Percentiles rank a stretch among this genome's conserved stretches.
These are phyloP conservation scores for Oryza nivara DNA, from an alignment of 176 grass and related monocot genomes.

Conservation along the genomic window DNA sequence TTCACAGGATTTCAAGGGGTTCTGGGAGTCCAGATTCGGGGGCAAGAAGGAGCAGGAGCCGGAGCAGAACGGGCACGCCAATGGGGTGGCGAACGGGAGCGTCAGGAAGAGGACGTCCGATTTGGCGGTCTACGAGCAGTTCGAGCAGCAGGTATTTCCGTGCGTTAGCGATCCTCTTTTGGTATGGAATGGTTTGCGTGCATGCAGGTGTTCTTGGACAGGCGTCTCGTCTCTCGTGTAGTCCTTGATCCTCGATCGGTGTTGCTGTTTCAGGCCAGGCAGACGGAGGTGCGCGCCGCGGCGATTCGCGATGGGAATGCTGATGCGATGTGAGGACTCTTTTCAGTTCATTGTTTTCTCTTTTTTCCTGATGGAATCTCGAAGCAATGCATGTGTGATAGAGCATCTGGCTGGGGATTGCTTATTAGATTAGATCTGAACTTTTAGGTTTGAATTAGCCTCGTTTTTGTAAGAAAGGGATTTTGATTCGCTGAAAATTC, in stretches of 20 bases:
- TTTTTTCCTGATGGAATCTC: not conserved
- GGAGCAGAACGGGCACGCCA: slow-evolving; percentile 29
- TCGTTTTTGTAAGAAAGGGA: not conserved
- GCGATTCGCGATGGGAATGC: slow-evolving; percentile 56
- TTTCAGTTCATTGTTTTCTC: not conserved
- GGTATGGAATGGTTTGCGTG: not conserved
- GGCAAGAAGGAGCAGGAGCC: slow-evolving; percentile 58
- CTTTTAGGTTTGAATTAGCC: not conserved
- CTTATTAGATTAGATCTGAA: slow-evolving; percentile 37
- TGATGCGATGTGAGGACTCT: slow-evolving; percentile 60
- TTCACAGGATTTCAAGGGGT: slow-evolving; percentile 69
- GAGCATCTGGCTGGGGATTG: slow-evolving; percentile 17
- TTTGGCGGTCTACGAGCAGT: slow-evolving; percentile 92
- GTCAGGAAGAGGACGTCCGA: slow-evolving; percentile 64
- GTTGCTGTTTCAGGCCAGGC: slow-evolving; percentile 58
- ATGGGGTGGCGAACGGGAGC: slow-evolving; percentile 51
- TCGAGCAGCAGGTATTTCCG: slow-evolving; percentile 69
- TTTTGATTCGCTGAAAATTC: slow-evolving; percentile 12
- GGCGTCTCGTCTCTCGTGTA: not conserved
- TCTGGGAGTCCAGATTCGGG: slow-evolving; percentile 81
- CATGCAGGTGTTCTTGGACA: not conserved
- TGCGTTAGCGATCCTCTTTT: not conserved
- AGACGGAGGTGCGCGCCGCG: slow-evolving; percentile 40
- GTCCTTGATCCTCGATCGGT: slow-evolving; percentile 5
- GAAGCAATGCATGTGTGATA: not conserved